phyloP scores from a whole-genome alignment of 2,329 filamentous ascomycete species.

The Cladorrhinum sp. region DNA sequence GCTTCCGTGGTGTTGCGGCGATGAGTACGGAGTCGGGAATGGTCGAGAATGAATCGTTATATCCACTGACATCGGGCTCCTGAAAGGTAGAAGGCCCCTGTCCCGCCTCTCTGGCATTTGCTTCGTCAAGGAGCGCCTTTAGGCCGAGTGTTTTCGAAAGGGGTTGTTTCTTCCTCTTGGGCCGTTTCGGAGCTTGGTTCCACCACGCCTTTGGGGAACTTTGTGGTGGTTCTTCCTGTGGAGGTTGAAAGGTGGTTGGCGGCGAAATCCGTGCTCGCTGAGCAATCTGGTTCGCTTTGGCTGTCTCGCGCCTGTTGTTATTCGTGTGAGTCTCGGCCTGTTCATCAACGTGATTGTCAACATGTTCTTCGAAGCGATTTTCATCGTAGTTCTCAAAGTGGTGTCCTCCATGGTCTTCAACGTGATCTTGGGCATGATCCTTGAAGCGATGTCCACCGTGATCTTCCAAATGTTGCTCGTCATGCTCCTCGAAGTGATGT shows the following conservation, averaged over 20 bases:
- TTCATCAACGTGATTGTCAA: background rate
- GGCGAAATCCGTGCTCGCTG: slow-evolving; percentile 11
- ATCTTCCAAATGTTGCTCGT: background rate
- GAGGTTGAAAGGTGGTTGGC: background rate
- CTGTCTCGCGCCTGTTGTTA: background rate
- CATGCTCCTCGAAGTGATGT: background rate
- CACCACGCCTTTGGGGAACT: background rate
- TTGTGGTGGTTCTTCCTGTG: background rate
- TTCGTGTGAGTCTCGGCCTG: background rate
- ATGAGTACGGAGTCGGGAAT: slow-evolving; percentile 50
- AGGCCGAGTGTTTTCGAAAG: background rate
- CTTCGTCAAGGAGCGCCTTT: background rate
- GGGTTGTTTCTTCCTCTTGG: slow-evolving; percentile 3
- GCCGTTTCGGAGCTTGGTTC: slow-evolving; percentile 1
- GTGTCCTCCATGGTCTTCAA: slow-evolving; percentile 20
- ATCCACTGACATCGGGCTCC: slow-evolving; percentile 32
- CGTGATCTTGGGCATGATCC: background rate
- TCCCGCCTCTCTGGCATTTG: slow-evolving; percentile 6
- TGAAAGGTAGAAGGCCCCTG: background rate
- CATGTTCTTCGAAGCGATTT: background rate
- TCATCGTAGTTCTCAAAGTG: background rate
- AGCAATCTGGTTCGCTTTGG: background rate
- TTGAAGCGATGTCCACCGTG: background rate
- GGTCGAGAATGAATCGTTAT: slow-evolving; percentile 57
- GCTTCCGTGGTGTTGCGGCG: slow-evolving; percentile 43